Evolutionary conservation across 2,329 filamentous ascomycete genomes (phyloP).

Genomic region (Ascocoryne sarcoides): DNA sequence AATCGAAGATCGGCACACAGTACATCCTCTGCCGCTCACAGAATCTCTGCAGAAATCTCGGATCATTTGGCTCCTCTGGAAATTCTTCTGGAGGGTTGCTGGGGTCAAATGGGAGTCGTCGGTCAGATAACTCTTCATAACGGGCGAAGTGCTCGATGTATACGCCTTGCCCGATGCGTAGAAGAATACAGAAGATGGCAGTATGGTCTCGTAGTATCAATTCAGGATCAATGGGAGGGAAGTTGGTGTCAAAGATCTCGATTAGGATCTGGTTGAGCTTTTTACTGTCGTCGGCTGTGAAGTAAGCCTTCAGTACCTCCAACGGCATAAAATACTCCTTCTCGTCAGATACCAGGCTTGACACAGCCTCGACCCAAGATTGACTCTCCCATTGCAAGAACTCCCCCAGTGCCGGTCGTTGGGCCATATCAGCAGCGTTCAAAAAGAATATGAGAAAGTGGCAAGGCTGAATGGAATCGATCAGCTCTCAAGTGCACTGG

Average conservation of each 20-base stretch:
- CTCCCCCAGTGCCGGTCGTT: constrained; percentile 10
- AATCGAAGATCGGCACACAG: constrained; percentile 19
- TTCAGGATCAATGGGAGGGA: constrained; percentile 15
- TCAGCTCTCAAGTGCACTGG: not conserved
- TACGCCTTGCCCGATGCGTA: constrained; percentile 10
- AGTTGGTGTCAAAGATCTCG: constrained; percentile 13
- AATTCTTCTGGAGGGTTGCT: constrained; percentile 13
- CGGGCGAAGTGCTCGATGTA: constrained; percentile 16
- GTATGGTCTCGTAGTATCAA: constrained; percentile 16
- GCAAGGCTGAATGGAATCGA: not conserved
- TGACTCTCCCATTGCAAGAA: constrained; percentile 18
- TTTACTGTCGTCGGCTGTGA: constrained; percentile 9
- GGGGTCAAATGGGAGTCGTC: constrained; percentile 20
- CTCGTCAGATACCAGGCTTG: constrained; percentile 8
- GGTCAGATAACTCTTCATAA: constrained; percentile 14
- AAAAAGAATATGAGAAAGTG: not conserved
- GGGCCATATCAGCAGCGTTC: not conserved
- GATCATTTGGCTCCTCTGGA: constrained; percentile 7
- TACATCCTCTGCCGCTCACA: constrained; percentile 24
- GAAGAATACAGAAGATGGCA: constrained; percentile 19
- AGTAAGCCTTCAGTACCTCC: constrained; percentile 14
- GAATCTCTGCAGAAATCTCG: constrained; percentile 21
- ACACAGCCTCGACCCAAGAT: constrained; percentile 13
- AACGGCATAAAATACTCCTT: constrained; percentile 16
- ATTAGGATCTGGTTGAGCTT: constrained; percentile 11